phyloP scores from a whole-genome alignment of 148 eudicot species.

The Fagopyrum esculentum region DNA sequence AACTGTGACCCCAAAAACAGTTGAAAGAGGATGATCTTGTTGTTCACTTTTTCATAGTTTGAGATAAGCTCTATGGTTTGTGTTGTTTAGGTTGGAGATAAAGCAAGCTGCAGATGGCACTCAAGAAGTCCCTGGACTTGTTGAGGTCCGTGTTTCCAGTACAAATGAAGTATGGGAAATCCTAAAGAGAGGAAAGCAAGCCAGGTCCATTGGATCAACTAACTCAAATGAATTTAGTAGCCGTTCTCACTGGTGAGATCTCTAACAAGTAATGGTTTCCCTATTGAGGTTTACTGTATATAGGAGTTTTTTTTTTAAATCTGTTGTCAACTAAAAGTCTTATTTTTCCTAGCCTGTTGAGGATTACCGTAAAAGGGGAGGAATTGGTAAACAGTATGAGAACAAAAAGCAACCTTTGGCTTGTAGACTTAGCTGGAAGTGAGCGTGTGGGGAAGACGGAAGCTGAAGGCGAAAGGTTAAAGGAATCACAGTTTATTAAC shows the following conservation, averaged over 20 bases:
- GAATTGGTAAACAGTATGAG: conserved; percentile 58
- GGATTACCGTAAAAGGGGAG: conserved; percentile 71
- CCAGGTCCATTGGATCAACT: conserved; percentile 89
- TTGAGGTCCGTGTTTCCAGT: conserved; percentile 58
- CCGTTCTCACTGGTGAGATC: conserved; percentile 85
- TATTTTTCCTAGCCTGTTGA: conserved; percentile 53
- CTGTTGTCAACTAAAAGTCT: background rate
- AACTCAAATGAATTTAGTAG: conserved; percentile 92
- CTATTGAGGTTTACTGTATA: background rate
- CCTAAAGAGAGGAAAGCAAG: conserved; percentile 67
- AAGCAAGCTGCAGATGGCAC: conserved; percentile 87
- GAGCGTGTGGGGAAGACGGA: conserved; percentile 87
- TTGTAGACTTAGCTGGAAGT: conserved; percentile 98
- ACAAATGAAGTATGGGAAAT: conserved; percentile 88
- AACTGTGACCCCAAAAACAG: too few species aligned
- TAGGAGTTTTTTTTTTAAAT: background rate
- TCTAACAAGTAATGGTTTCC: background rate
- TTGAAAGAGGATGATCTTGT: too few species aligned
- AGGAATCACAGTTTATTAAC: conserved; percentile 93
- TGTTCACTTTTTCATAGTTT: too few species aligned
- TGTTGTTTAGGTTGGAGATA: conserved; percentile 62
- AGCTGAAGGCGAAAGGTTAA: conserved; percentile 93
- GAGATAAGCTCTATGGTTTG: background rate
- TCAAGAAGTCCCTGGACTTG: conserved; percentile 93
- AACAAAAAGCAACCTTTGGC: conserved; percentile 92